These are phyloP conservation scores for Fusarium miscanthi DNA, from an alignment of 2,329 filamentous ascomycete genomes.

Conservation along the genomic window DNA sequence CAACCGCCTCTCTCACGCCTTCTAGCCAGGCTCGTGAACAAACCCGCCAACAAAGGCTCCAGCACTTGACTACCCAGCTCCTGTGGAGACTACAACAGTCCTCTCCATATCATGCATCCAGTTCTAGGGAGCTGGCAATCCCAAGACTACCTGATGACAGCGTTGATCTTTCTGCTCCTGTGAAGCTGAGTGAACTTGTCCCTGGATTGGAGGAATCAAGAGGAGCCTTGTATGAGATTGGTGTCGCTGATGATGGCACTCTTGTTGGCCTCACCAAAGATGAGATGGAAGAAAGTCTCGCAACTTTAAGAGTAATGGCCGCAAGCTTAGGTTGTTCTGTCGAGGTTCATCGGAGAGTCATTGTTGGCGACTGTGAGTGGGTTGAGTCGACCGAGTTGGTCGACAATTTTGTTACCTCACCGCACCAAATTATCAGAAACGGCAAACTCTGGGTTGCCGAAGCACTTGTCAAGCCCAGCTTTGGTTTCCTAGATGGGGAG, in stretches of 20 bases:
- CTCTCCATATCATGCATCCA: slow-evolving; percentile 87
- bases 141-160: slow-evolving; percentile 77
- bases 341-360: slow-evolving; percentile 82
- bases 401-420: slow-evolving; percentile 41
- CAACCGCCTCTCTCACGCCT: slow-evolving; percentile 51
- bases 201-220: slow-evolving; percentile 92
- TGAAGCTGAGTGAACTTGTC: slow-evolving; percentile 68
- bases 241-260: slow-evolving; percentile 92
- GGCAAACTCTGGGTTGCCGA: slow-evolving; percentile 87
- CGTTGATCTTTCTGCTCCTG: slow-evolving; percentile 58
- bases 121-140: slow-evolving; percentile 78
- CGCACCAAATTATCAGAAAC: slow-evolving; percentile 39
- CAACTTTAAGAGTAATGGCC: slow-evolving; percentile 89
- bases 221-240: slow-evolving; percentile 95
- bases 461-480: slow-evolving; percentile 82
- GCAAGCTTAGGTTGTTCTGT: slow-evolving; percentile 89
- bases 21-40: slow-evolving; percentile 81
- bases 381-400: slow-evolving; percentile 56
- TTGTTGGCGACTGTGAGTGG: slow-evolving; percentile 88
- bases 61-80: slow-evolving; percentile 93
- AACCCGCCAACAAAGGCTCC: slow-evolving; percentile 82
- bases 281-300: slow-evolving; percentile 91
- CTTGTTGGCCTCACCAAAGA: slow-evolving; percentile 89
- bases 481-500: slow-evolving; percentile 54
- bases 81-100: slow-evolving; percentile 96